Percentiles rank a stretch among this genome's conserved stretches.
Evolutionary conservation across 768 basidiomycete genomes (phyloP).

Genomic region (Sarcodon aspratus): DNA sequence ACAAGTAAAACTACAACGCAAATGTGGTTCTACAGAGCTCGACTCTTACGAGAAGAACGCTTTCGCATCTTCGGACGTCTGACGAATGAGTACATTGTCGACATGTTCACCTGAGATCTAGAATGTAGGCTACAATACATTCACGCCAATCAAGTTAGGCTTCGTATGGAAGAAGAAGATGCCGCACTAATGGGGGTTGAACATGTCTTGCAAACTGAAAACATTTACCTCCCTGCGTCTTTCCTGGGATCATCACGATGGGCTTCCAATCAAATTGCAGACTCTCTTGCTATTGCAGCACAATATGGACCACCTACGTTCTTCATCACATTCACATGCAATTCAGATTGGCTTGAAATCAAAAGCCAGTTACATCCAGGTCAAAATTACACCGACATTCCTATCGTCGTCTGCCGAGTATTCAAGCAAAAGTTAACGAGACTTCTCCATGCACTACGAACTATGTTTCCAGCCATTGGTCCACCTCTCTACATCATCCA

Average conservation of each 20-base stretch:
- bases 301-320: conserved; percentile 19
- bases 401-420: conserved; percentile 22
- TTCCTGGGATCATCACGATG: conserved; percentile 24
- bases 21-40: no score
- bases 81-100: no score
- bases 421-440: conserved; percentile 22
- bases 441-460: conserved; percentile 14
- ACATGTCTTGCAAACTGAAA: conserved; percentile 13
- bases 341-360: conserved; percentile 29
- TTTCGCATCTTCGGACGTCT: conserved; percentile 24
- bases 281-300: conserved; percentile 23
- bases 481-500: conserved; percentile 20
- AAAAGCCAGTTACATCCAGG: conserved; percentile 16
- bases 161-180: conserved; percentile 12
- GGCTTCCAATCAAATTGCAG: conserved; percentile 26
- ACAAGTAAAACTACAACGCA: conserved; percentile 22
- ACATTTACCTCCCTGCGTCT: conserved; percentile 23
- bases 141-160: conserved; percentile 12
- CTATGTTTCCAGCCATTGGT: conserved; percentile 21
- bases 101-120: conserved; percentile 24
- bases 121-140: conserved; percentile 26
- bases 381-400: conserved; percentile 22
- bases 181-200: conserved; percentile 17
- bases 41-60: conserved; percentile 19
- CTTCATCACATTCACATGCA: conserved; percentile 31